A percentile compares a stretch with the other conserved stretches of the same genome.
Conservation (phyloP, 768 basidiomycete species). For the Cystofilobasidium capitatum region DNA sequence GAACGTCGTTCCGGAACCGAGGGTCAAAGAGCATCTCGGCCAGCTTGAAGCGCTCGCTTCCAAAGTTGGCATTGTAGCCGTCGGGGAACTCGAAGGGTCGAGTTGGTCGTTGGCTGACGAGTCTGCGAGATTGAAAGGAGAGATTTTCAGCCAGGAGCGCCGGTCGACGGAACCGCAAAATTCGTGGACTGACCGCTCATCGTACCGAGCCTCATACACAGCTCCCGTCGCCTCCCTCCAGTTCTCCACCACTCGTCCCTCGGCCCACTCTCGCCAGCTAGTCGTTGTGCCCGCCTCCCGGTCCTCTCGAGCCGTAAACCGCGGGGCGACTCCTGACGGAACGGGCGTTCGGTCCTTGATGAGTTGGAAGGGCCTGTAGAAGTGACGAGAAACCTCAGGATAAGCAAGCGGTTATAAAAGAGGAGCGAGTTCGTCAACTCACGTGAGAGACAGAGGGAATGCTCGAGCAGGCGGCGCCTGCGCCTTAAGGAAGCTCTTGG, state of each 20-base stretch:
- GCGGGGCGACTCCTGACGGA: constrained; percentile 56
- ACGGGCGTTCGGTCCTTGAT: constrained; percentile 66
- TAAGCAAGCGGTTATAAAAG: background rate
- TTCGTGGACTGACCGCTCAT: constrained; percentile 53
- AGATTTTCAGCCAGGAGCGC: background rate
- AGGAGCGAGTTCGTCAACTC: background rate
- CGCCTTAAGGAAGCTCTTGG: constrained; percentile 48
- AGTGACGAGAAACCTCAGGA: background rate
- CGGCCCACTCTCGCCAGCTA: constrained; percentile 71
- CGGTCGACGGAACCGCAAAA: background rate
- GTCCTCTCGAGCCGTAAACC: constrained; percentile 65
- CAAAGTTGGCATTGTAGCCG: constrained; percentile 77
- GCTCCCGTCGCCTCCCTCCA: constrained; percentile 85
- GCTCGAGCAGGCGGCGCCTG: background rate
- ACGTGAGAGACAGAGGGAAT: constrained; percentile 21
- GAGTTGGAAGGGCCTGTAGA: constrained; percentile 69
- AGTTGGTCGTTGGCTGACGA: constrained; percentile 42
- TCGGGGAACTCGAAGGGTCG: constrained; percentile 82
- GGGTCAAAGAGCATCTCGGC: constrained; percentile 87
- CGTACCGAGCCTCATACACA: constrained; percentile 78
- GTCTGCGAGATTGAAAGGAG: background rate
- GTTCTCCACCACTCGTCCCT: constrained; percentile 75
- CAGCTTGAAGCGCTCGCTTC: constrained; percentile 65
- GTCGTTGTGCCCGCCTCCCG: constrained; percentile 61
- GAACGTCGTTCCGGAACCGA: constrained; percentile 37